Base-by-base conservation (phyloP, 2,329 filamentous ascomycete genomes). In the Pseudogymnoascus sp. region DNA sequence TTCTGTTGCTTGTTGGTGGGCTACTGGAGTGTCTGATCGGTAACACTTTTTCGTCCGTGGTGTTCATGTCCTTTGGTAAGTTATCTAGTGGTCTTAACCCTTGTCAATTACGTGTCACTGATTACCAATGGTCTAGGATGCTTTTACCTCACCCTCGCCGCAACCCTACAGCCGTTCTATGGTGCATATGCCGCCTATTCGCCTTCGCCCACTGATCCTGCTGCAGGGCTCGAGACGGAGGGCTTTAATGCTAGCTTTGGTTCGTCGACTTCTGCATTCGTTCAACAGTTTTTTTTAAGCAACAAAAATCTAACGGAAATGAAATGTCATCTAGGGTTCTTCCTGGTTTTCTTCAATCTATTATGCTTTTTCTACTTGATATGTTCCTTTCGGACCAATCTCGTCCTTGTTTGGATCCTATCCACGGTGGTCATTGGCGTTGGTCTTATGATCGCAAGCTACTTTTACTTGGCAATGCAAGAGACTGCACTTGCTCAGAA, bases 341-440 rank as follows among this genome's bases (percentile, higher is more conserved):
- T 87, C 76, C 79, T 85, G 59, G 72, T 90, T 62, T 82, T 82
- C 66, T 89, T 90, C 86, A 84, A 77, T 2, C 65, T 90, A 14
- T 75, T 90, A 26, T 85, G 82, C 72, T 74, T 89, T 65, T 72
- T 91, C 68, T 91, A 84, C 77, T 76, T 90, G 60, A 78, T 91
- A 71, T 89, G 86, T 75, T 82, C 88, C 0, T 76, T 91, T n/a
- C 84, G 89, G 59, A 91, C 88, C 28, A 92, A 92, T 72, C 63
- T 90, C 8, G 80, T 85, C 72, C 90, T 91, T 74, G 82, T 89
- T 68, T 67, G 85, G 62, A 88, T 91, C 73, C 91, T 91, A 78
- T 70, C 85, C 65, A 78, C 78, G 1, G 80, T 91, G n/a, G 73
- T 82, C n/a, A 70, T 85, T 11, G 77, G 80, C 2, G 89, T 91